phyloP scores from a whole-genome alignment of 1,284 basidiomycete species.

The Rhizoctonia solani region DNA sequence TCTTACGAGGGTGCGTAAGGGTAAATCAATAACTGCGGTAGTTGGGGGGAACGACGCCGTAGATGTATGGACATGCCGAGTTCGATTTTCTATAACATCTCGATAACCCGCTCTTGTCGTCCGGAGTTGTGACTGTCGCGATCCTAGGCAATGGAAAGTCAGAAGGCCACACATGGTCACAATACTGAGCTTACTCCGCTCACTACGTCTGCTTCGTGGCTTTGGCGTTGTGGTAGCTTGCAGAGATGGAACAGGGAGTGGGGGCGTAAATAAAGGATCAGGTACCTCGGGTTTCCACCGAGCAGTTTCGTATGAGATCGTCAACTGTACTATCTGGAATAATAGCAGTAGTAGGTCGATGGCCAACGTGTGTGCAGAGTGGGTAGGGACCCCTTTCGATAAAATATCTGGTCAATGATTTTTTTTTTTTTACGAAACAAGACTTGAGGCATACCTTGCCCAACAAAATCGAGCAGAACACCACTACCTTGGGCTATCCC shows the following conservation, averaged over 20 bases:
- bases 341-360: constrained; percentile 19
- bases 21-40: constrained; percentile 12
- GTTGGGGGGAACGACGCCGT: constrained; percentile 4
- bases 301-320: constrained; percentile 30
- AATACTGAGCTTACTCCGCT: constrained; percentile 8
- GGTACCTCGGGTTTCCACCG: constrained; percentile 27
- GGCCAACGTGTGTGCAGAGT: not conserved
- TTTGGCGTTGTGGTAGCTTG: not conserved
- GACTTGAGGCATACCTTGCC: constrained; percentile 16
- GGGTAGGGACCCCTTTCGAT: constrained; percentile 12
- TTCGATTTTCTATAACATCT: constrained; percentile 8
- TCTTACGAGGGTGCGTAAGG: not conserved
- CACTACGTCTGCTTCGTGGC: not conserved
- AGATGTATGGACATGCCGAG: constrained; percentile 17
- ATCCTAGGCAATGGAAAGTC: not conserved
- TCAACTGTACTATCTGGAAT: constrained; percentile 24
- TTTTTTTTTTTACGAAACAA: no score
- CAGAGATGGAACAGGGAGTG: not conserved
- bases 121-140: not conserved
- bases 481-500: constrained; percentile 6
- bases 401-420: no score
- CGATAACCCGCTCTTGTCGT: constrained; percentile 21
- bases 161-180: not conserved
- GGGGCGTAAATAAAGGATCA: constrained; percentile 25
- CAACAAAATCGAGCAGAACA: constrained; percentile 35